Percentiles rank a stretch among this genome's conserved stretches.
These are phyloP conservation scores for Daldinia sp. DNA, from an alignment of 2,329 filamentous ascomycete genomes.

Conservation along the genomic window DNA sequence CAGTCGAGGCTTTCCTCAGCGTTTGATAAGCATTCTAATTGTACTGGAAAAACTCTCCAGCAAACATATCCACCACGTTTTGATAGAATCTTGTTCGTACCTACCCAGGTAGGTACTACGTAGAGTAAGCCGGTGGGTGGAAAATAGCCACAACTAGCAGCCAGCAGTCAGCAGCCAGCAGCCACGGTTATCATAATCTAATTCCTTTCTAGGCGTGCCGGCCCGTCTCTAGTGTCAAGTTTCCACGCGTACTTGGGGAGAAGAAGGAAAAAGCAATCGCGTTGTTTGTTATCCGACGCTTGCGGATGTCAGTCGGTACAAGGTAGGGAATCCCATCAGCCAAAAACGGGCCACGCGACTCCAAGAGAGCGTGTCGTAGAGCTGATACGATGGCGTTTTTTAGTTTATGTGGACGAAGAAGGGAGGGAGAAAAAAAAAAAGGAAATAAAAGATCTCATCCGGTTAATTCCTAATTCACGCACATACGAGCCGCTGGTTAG, in stretches of 20 bases:
- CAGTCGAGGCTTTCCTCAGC: slow-evolving; percentile 9
- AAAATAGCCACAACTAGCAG: slow-evolving; percentile 7
- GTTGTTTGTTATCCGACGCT: too few relatives aligned
- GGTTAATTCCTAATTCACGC: slow-evolving; percentile 22
- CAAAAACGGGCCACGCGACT: slow-evolving; percentile 14
- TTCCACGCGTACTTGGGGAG: slow-evolving; percentile 24
- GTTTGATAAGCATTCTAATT: slow-evolving; percentile 8
- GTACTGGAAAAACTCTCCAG: not conserved
- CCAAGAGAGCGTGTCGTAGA: slow-evolving; percentile 15
- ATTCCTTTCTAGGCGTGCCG: not conserved
- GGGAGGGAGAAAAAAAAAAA: slow-evolving; percentile 7
- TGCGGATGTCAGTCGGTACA: slow-evolving; percentile 12
- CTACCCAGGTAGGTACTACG: too few relatives aligned
- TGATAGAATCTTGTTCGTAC: not conserved
- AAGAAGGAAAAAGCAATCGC: too few relatives aligned
- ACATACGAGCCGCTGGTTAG: not conserved
- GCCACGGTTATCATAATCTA: slow-evolving; percentile 14
- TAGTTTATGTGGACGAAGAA: slow-evolving; percentile 3
- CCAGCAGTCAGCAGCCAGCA: too few relatives aligned
- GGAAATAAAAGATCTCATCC: slow-evolving; percentile 4
- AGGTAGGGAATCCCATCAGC: slow-evolving; percentile 23
- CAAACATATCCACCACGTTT: slow-evolving; percentile 10
- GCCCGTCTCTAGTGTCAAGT: slow-evolving; percentile 8
- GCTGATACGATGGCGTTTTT: slow-evolving; percentile 16
- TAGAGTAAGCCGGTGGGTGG: slow-evolving; percentile 1